A percentile compares a stretch with the other conserved stretches of the same genome.
Conservation (phyloP, 768 basidiomycete genomes). For the Lactifluus subvellereus region DNA sequence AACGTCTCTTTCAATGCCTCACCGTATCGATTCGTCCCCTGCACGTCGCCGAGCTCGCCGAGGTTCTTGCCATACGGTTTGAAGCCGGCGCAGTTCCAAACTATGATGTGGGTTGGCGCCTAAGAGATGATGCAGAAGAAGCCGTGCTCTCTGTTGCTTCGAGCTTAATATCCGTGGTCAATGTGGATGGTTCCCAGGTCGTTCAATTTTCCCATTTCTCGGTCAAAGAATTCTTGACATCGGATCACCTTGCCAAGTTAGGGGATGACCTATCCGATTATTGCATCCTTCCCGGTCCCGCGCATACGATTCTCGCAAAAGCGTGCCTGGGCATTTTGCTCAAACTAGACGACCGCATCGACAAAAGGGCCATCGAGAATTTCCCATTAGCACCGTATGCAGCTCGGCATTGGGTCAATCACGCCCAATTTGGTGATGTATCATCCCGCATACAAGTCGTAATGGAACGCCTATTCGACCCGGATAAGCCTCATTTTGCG, state of each 20-base stretch:
- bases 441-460: too few relatives aligned
- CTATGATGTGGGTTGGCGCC: neutral
- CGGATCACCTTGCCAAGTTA: neutral
- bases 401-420: neutral
- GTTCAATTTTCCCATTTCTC: too few relatives aligned
- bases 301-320: too few relatives aligned
- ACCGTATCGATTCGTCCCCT: too few relatives aligned
- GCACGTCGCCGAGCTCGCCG: too few relatives aligned
- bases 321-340: too few relatives aligned
- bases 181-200: too few relatives aligned
- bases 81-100: neutral
- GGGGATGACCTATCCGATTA: neutral
- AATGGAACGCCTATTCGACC: neutral
- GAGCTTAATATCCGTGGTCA: too few relatives aligned
- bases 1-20: too few relatives aligned
- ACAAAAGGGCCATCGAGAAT: neutral
- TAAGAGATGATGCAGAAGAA: neutral
- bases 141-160: slow-evolving; percentile 1
- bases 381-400: neutral
- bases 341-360: neutral
- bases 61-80: too few relatives aligned
- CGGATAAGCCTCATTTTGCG: neutral
- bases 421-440: too few relatives aligned
- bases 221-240: slow-evolving; percentile 4
- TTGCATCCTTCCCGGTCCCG: too few relatives aligned